Evolutionary conservation across 768 basidiomycete genomes (phyloP).

Genomic region (Trametes punicea): DNA sequence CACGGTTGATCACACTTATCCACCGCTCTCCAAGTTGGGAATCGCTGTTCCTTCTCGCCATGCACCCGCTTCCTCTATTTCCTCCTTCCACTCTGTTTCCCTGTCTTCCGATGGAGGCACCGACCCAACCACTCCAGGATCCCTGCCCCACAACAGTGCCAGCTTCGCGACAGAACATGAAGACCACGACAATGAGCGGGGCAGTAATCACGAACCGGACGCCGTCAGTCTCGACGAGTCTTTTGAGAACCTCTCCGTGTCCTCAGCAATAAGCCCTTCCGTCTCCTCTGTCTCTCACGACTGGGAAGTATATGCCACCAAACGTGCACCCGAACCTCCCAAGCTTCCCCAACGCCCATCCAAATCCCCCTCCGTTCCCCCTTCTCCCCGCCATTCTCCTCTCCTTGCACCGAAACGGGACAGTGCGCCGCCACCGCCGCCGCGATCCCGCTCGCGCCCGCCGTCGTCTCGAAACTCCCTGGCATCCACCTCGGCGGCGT

Average conservation of each 20-base stretch:
- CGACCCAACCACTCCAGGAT: conserved; percentile 25
- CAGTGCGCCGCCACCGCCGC: conserved; percentile 24
- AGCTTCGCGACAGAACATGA: conserved; percentile 46
- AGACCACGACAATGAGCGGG: conserved; percentile 10
- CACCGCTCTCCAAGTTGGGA: conserved; percentile 39
- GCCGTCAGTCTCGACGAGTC: conserved; percentile 63
- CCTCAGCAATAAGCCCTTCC: conserved; percentile 52
- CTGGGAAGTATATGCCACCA: conserved; percentile 22
- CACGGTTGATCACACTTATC: conserved; percentile 59
- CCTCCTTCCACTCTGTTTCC: conserved; percentile 82
- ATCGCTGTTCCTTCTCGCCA: conserved; percentile 42
- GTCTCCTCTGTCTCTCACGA: conserved; percentile 36
- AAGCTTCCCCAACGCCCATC: conserved; percentile 29
- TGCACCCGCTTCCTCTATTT: conserved; percentile 65
- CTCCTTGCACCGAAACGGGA: conserved; percentile 15
- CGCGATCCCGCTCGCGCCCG: conserved; percentile 24
- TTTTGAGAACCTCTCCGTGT: conserved; percentile 63
- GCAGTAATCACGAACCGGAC: conserved; percentile 38
- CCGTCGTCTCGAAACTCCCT: conserved; percentile 38
- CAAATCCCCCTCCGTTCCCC: conserved; percentile 15
- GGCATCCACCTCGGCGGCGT: conserved; percentile 22
- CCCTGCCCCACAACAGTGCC: conserved; percentile 21
- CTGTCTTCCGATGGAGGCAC: conserved; percentile 60
- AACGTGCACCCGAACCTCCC: conserved; percentile 26
- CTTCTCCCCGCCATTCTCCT: conserved; percentile 19